phyloP scores from a whole-genome alignment of 495 filamentous ascomycete species.

The Cryomyces minteri region DNA sequence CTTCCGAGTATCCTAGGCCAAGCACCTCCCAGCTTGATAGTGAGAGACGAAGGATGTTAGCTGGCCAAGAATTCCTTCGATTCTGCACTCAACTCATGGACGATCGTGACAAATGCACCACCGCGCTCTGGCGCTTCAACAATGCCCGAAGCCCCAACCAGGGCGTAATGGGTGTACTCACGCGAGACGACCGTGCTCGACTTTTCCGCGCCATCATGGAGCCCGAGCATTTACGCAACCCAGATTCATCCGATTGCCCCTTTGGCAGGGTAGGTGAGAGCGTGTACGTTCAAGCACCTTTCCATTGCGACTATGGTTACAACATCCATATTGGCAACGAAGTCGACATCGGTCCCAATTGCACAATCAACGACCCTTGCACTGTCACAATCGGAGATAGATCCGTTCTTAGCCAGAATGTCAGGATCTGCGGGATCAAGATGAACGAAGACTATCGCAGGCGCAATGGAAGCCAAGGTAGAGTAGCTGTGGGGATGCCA shows the following conservation, averaged over 20 bases:
- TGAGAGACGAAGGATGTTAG: constrained; percentile 91
- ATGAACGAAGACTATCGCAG: constrained; percentile 58
- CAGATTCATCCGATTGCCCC: background rate
- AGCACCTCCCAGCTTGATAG: constrained; percentile 3
- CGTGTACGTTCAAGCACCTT: constrained; percentile 72
- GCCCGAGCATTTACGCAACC: constrained; percentile 2
- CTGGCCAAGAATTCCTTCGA: constrained; percentile 61
- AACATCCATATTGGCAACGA: constrained; percentile 81
- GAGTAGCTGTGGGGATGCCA: constrained; percentile 47
- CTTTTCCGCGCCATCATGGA: constrained; percentile 57
- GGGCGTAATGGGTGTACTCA: constrained; percentile 30
- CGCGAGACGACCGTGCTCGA: constrained; percentile 58
- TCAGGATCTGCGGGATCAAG: constrained; percentile 58
- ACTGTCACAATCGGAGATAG: constrained; percentile 59
- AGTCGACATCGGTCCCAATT: constrained; percentile 71
- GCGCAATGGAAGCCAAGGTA: constrained; percentile 55
- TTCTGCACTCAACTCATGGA: constrained; percentile 61
- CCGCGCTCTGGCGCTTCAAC: constrained; percentile 77
- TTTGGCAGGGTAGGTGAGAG: constrained; percentile 21
- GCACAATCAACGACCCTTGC: constrained; percentile 69
- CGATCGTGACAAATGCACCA: constrained; percentile 74
- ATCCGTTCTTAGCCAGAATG: constrained; percentile 70
- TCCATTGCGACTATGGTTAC: constrained; percentile 89
- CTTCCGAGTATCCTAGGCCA: background rate
- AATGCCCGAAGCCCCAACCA: constrained; percentile 64